Evolutionary conservation across 179 eudicot genomes (phyloP).

Genomic region (Beta macrorhiza): DNA sequence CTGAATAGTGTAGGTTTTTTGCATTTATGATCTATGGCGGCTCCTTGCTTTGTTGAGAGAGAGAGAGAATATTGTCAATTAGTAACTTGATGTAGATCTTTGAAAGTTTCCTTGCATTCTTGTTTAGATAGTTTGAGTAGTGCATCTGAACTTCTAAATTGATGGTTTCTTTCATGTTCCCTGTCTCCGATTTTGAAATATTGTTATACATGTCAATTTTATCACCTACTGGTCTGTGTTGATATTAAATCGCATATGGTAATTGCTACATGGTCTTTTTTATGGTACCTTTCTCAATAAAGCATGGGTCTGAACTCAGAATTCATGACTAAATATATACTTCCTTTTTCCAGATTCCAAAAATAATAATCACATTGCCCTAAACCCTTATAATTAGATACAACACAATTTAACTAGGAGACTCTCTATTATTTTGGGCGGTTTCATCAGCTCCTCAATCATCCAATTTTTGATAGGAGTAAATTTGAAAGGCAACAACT

Average conservation of each 20-base stretch:
- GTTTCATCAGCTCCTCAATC: neutral
- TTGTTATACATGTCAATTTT: neutral
- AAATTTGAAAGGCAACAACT: neutral
- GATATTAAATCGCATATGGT: neutral
- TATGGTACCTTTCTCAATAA: neutral
- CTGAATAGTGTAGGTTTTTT: neutral
- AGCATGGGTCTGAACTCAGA: neutral
- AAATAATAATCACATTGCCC: neutral
- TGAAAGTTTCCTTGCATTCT: neutral
- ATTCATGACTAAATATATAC: neutral
- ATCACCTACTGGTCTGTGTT: neutral
- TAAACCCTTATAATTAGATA: neutral
- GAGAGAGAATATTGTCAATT: neutral
- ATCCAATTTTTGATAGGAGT: neutral
- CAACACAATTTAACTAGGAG: neutral
- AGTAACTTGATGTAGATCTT: neutral
- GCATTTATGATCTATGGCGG: neutral
- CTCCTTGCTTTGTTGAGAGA: neutral
- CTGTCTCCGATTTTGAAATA: neutral
- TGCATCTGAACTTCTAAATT: neutral
- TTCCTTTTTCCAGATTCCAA: neutral
- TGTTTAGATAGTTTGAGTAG: neutral
- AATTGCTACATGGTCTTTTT: neutral
- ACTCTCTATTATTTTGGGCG: neutral
- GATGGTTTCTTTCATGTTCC: neutral